Evolutionary conservation across 768 basidiomycete genomes (phyloP).

Genomic region (Lactarius evosmus): DNA sequence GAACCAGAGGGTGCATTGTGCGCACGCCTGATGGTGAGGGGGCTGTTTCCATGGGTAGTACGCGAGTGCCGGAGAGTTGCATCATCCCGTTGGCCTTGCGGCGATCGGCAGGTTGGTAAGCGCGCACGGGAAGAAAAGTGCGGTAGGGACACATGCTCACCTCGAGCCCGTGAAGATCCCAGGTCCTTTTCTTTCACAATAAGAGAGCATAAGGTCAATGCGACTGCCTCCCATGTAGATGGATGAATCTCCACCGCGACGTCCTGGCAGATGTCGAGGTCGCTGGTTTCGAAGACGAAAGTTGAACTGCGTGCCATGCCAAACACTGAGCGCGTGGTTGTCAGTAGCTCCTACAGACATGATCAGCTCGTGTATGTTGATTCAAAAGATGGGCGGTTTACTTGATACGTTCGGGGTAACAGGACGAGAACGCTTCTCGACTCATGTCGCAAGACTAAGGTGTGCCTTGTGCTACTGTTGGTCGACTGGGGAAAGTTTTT

Average conservation of each 20-base stretch:
- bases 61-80: background rate
- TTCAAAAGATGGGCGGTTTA: background rate
- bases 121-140: background rate
- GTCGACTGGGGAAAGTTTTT: slow-evolving; percentile 12
- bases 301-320: background rate
- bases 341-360: slow-evolving; percentile 11
- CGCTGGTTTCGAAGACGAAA: slow-evolving; percentile 19
- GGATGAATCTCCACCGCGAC: slow-evolving; percentile 21
- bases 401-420: slow-evolving; percentile 14
- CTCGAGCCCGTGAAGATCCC: background rate
- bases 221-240: slow-evolving; percentile 19
- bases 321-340: slow-evolving; percentile 2
- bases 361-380: background rate
- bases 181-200: background rate
- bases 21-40: slow-evolving; percentile 1
- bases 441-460: slow-evolving; percentile 7
- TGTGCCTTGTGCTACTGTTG: background rate
- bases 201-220: slow-evolving; percentile 11
- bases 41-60: background rate
- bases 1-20: slow-evolving; percentile 2
- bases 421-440: slow-evolving; percentile 16
- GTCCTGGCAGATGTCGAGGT: slow-evolving; percentile 23
- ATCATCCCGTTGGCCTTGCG: background rate
- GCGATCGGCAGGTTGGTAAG: slow-evolving; percentile 1
- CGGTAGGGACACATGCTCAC: background rate